Evolutionary conservation across 2,329 filamentous ascomycete species (phyloP), one percentile per base, ranked within the genome.

Genomic region (Ascochyta lentis): DNA sequence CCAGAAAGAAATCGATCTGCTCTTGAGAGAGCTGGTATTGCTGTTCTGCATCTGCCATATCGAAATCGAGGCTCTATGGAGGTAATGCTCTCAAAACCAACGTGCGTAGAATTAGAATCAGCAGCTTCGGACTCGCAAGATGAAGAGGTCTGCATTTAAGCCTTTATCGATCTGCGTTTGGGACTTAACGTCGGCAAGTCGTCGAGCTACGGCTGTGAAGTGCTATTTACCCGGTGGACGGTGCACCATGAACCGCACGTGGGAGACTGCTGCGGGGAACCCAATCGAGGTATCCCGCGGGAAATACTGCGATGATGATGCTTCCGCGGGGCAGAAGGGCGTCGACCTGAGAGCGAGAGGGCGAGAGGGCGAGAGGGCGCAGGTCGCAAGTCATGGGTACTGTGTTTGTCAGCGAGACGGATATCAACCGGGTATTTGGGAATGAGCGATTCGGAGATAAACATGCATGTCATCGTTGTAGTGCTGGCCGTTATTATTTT

Each of bases 1-100:
- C 67, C 33, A 87, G 71, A 67, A 86, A 87, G 59, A 84, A 81
- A 45, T 78, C 71, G 45, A 82, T 79, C 58, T 85, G 77, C 29
- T 77, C 74, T 46, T 78, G 70, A 0, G 78, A 77, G 31, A 84
- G 76, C 51, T 66, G 53, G 42, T 68, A 66, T 4, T 67, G 50
- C 40, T 63, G 40, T 57, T 71, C 67, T 38, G 55, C 62, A 23
- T 61, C 46, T 26, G 56, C 48, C 62, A 65, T 63, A 2, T 39
- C 58, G 40, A 29, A 35, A 13, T 5, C 13, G 12, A 5, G 10
- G 29, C 29, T 31, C 10, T 31, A 10, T 31, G 12, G 13, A 31
- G 29, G 29, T 12, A 12, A 31, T 31, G 4, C 9, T 15, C 12
- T 31, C 12, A 15, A 13, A 13, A 5, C 12, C 8, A 31, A 6